These are phyloP conservation scores for Spatholobus suberectus DNA, from an alignment of 306 rosid genomes.

Conservation along the genomic window DNA sequence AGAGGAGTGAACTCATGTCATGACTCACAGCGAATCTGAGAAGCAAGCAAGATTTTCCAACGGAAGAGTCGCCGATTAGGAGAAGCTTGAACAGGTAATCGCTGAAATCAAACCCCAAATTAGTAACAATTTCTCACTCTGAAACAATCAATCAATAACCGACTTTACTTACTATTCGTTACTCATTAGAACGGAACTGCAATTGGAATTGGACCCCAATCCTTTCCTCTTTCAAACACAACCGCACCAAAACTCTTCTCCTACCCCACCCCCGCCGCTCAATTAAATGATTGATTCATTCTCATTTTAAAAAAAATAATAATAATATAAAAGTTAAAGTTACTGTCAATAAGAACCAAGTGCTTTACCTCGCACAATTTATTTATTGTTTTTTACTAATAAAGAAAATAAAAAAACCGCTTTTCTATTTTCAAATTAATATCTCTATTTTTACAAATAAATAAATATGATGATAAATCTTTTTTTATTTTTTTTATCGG, in stretches of 20 bases:
- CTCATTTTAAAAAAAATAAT: too few species aligned
- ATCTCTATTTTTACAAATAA: too few species aligned
- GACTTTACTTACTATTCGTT: slow-evolving; percentile 72
- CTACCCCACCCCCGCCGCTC: background rate
- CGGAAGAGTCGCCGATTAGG: slow-evolving; percentile 95
- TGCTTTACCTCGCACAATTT: background rate
- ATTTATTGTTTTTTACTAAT: too few species aligned
- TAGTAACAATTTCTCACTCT: background rate
- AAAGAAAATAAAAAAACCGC: background rate
- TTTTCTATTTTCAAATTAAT: background rate
- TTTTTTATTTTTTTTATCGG: too few species aligned
- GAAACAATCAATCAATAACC: too few species aligned
- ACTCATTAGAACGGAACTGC: slow-evolving; percentile 50
- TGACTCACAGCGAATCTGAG: slow-evolving; percentile 83
- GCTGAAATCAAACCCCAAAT: slow-evolving; percentile 46
- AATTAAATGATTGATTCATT: background rate
- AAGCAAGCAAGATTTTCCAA: slow-evolving; percentile 93
- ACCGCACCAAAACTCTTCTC: background rate
- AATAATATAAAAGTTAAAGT: background rate
- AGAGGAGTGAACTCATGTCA: background rate
- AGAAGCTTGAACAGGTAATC: slow-evolving; percentile 95
- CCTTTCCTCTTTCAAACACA: background rate
- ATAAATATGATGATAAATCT: too few species aligned
- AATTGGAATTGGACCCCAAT: too few species aligned
- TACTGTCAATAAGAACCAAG: background rate